Conservation (phyloP, 2,329 filamentous ascomycete genomes). For the Xylariales sp. region DNA sequence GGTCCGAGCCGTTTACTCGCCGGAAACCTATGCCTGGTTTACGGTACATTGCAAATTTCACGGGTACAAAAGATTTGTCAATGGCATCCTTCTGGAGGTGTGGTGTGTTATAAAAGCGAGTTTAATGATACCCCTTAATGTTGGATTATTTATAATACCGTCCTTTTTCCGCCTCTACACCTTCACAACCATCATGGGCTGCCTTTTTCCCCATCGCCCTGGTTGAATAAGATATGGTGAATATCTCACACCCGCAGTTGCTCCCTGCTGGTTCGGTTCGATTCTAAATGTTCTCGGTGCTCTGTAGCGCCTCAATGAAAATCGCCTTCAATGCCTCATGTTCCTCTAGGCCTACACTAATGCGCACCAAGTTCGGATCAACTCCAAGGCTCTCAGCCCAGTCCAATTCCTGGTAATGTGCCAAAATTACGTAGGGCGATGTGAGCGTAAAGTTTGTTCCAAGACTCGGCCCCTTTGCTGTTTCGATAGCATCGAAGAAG, state of each 20-base stretch:
- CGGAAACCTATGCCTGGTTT: no score
- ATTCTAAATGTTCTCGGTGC: constrained; percentile 32
- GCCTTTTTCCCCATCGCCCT: background rate
- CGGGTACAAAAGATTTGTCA: no score
- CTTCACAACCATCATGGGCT: no score
- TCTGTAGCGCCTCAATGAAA: constrained; percentile 67
- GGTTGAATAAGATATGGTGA: background rate
- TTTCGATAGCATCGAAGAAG: constrained; percentile 84
- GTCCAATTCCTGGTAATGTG: constrained; percentile 87
- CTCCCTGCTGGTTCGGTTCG: constrained; percentile 1
- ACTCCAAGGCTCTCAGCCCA: constrained; percentile 85
- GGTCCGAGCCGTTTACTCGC: no score
- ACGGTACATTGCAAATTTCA: no score
- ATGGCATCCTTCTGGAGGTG: no score
- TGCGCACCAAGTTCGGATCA: constrained; percentile 71
- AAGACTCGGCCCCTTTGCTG: constrained; percentile 88
- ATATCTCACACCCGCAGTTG: background rate
- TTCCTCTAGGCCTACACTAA: constrained; percentile 89
- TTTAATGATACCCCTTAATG: no score
- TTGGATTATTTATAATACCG: no score
- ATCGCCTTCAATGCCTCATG: constrained; percentile 57
- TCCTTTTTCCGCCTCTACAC: no score
- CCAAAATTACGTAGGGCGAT: constrained; percentile 85
- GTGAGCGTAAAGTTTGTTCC: constrained; percentile 95
- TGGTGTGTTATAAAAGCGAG: no score